These are phyloP conservation scores for Dysphania ambrosioides DNA, from an alignment of 148 eudicot species.

Conservation along the genomic window DNA sequence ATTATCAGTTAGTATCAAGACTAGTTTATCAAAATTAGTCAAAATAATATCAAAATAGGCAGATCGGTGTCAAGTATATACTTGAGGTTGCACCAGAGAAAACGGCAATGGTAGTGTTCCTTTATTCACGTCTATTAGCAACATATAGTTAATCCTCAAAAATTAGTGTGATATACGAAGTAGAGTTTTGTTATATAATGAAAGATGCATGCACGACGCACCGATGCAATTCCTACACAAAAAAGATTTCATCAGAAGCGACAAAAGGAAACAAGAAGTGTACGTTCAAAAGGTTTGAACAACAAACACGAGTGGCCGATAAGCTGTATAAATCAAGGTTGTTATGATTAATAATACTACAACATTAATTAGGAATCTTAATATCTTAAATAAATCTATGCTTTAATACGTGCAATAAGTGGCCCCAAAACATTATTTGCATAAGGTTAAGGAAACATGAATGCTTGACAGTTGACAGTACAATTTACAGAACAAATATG, in stretches of 20 bases:
- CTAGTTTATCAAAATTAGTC: too few relatives aligned
- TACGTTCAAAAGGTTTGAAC: too few relatives aligned
- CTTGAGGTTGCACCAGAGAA: too few relatives aligned
- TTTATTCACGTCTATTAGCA: too few relatives aligned
- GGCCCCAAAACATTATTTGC: conserved; percentile 31
- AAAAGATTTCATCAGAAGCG: not conserved
- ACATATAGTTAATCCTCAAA: too few relatives aligned
- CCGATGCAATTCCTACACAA: too few relatives aligned
- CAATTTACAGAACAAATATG: not conserved
- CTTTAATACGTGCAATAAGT: conserved; percentile 19
- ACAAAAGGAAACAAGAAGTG: not conserved
- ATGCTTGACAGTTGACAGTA: not conserved
- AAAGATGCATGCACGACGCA: conserved; percentile 5
- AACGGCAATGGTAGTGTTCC: too few relatives aligned
- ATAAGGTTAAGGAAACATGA: conserved; percentile 29
- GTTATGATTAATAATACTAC: not conserved
- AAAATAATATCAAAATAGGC: too few relatives aligned
- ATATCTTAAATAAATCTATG: not conserved
- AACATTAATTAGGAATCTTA: conserved; percentile 5
- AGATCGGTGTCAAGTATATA: too few relatives aligned
- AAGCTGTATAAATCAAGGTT: conserved; percentile 3
- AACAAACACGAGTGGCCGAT: conserved; percentile 9
- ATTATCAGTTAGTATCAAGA: too few relatives aligned
- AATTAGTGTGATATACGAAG: not conserved
- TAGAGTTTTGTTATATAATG: not conserved